Evolutionary conservation across 306 rosid species (phyloP).

Genomic region (peach (Prunus persica)): Prunus_persica_NCBIv2 NC_034009.1:35511001-35511500

Average conservation of each 20-base stretch:
- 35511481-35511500: neutral
- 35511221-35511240: slow-evolving; percentile 92
- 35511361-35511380: slow-evolving; percentile 1
- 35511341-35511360: slow-evolving; percentile 22
- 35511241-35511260: slow-evolving; percentile 96
- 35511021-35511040: neutral
- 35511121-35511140: neutral
- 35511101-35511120: neutral
- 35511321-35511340: slow-evolving; percentile 95
- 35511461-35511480: slow-evolving; percentile 2
- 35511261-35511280: slow-evolving; percentile 95
- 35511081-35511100: neutral
- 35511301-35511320: slow-evolving; percentile 86
- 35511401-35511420: slow-evolving; percentile 59
- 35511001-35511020: neutral
- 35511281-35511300: slow-evolving; percentile 98
- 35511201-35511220: slow-evolving; percentile 81
- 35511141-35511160: slow-evolving; percentile 13
- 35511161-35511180: slow-evolving; percentile 98
- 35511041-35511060: neutral
- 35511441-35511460: slow-evolving; percentile 45
- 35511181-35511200: slow-evolving; percentile 89
- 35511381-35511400: slow-evolving; percentile 44
- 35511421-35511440: slow-evolving; percentile 42
- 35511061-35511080: neutral